Percentiles rank a stretch among this genome's conserved stretches.
These are phyloP conservation scores for Ilex aquifolium DNA, from an alignment of 257 asterid species.

Conservation along the genomic window DNA sequence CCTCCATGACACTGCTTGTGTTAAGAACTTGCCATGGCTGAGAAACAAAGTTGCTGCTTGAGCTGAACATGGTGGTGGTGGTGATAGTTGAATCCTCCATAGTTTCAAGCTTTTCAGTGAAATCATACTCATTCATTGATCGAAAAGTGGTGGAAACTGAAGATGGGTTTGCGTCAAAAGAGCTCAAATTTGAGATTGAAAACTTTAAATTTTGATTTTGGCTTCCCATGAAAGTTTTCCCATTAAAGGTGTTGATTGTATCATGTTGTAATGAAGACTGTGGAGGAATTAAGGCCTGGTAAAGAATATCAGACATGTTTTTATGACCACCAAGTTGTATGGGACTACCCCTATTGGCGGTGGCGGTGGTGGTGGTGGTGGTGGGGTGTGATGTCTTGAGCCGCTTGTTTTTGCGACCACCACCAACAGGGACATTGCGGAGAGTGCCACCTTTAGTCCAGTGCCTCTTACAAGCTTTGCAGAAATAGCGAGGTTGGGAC, in stretches of 20 bases:
- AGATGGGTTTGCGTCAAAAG: constrained; percentile 22
- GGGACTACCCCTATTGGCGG: background rate
- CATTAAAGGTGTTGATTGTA: background rate
- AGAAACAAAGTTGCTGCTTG: constrained; percentile 12
- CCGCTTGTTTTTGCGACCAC: constrained; percentile 64
- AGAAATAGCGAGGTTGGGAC: constrained; percentile 72
- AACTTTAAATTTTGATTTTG: constrained; percentile 19
- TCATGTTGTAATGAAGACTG: too few relatives aligned
- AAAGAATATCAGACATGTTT: too few relatives aligned
- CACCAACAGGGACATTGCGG: constrained; percentile 73
- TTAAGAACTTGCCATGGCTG: constrained; percentile 38
- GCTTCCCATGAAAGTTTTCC: too few relatives aligned
- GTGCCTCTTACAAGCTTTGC: constrained; percentile 73
- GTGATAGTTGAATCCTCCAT: constrained; percentile 40
- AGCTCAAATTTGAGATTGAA: constrained; percentile 27
- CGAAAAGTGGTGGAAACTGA: constrained; percentile 20
- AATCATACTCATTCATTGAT: constrained; percentile 17
- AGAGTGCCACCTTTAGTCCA: constrained; percentile 84
- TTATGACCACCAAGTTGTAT: too few relatives aligned
- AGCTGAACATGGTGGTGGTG: constrained; percentile 21
- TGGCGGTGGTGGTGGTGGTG: background rate
- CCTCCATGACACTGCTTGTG: constrained; percentile 11
- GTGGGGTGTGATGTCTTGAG: constrained; percentile 26
- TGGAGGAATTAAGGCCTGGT: too few relatives aligned
- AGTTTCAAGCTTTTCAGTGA: constrained; percentile 28